Evolutionary conservation across 306 rosid species (phyloP).

Genomic region (Cicer bijugum): DNA sequence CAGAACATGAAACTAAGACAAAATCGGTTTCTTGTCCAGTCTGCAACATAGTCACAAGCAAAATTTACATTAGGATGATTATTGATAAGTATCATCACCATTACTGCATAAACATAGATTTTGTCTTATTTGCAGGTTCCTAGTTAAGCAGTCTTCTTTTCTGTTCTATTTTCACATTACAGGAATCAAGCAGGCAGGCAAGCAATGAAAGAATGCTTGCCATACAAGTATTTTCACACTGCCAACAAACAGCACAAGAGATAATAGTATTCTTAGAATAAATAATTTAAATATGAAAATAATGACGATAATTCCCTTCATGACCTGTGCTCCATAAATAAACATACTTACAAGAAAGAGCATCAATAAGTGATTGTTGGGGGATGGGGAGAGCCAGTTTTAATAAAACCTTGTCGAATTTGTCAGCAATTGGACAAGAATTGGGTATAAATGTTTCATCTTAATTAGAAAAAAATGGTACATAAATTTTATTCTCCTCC

Average conservation of each 20-base stretch:
- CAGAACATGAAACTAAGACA: constrained; percentile 93
- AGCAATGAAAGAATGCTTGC: constrained; percentile 25
- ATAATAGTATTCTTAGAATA: constrained; percentile 26
- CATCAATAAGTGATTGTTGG: constrained; percentile 3
- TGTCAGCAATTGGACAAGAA: constrained; percentile 2
- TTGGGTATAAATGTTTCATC: background rate
- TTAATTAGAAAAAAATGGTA: background rate
- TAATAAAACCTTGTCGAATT: constrained; percentile 11
- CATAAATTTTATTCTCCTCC: constrained; percentile 8
- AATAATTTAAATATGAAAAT: constrained; percentile 24
- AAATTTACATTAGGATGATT: constrained; percentile 34
- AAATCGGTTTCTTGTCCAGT: constrained; percentile 97
- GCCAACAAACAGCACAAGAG: constrained; percentile 25
- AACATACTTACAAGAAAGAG: constrained; percentile 15
- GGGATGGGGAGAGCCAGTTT: background rate
- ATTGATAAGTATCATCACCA: constrained; percentile 17
- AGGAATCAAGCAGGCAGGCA: constrained; percentile 21
- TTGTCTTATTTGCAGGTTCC: constrained; percentile 18
- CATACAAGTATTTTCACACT: constrained; percentile 28
- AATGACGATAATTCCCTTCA: constrained; percentile 31
- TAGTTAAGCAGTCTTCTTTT: constrained; percentile 35
- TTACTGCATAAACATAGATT: background rate
- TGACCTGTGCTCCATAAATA: constrained; percentile 38
- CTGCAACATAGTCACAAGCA: constrained; percentile 58
- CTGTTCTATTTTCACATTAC: constrained; percentile 7